Base-by-base conservation (phyloP, 257 asterid genomes). In the Ligustrum vulgare region DNA sequence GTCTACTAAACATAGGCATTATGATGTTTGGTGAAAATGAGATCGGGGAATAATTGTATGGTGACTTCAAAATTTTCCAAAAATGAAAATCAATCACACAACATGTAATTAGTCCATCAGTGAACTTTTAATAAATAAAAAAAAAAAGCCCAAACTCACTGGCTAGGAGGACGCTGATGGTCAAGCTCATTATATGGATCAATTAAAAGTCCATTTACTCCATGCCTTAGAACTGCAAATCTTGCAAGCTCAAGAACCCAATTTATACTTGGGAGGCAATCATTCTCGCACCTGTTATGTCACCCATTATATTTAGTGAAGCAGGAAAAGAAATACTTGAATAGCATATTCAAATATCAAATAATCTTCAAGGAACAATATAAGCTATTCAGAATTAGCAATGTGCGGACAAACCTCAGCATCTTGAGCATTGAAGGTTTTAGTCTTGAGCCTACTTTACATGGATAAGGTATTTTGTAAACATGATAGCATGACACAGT, bases 141-240 rank as follows among this genome's bases (percentile, higher is more conserved):
- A 20, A 20, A 56, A 22, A 56, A 56, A 0, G 6, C 31, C 11
- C 43, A 23, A 23, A 90, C 99, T 93, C 81, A 93, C 99, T 89
- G 95, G 85, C 77, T 82, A 73, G 84, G 75, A 67, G 85, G 90
- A 34, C 99, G 98, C 81, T 95, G 99, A 89, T 95, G 99, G 83
- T 95, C 99, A 68, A 95, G 91, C 84, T 95, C 99, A 72, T 95
- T 95, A 81, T 95, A 95, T 35, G 99, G 99, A 82, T 95, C 99
- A 69, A 95, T 95, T 69, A 95, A 94, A n/a, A 95, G 96, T 37
- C 99, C 99, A 79, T 84, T 90, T 70, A 95, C 87, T 58, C 99
- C 99, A 81, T 95, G 90, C 66, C 98, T 96, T 25, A 95, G 79
- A 74, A 95, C 97, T 76, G 99, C 97, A 33, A 90, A 85, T 81